phyloP scores from a whole-genome alignment of 2,329 filamentous ascomycete genomes.

The Xylariaceae sp. region DNA sequence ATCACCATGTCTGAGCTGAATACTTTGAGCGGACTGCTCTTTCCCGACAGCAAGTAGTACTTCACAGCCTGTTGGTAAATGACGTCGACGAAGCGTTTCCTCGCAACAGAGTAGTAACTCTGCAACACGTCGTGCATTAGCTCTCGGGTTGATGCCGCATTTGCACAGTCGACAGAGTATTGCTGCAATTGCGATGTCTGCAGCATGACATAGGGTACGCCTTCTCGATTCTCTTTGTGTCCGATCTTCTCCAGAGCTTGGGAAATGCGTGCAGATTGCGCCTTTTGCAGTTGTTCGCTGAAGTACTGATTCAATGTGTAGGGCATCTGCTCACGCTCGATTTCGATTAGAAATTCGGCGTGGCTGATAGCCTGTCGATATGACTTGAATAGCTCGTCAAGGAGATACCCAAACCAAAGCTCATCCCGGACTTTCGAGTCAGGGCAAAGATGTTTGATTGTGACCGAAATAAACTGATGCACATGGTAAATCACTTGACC shows the following conservation, averaged over 20 bases:
- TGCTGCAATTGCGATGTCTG: conserved; percentile 16
- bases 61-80: conserved; percentile 46
- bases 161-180: conserved; percentile 21
- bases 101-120: conserved; percentile 49
- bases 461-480: conserved; percentile 41
- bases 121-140: conserved; percentile 48
- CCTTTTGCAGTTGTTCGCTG: conserved; percentile 31
- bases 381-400: conserved; percentile 37
- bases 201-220: conserved; percentile 18
- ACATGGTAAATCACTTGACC: conserved; percentile 39
- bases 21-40: conserved; percentile 39
- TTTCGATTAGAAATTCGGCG: conserved; percentile 42
- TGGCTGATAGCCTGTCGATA: conserved; percentile 45
- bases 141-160: conserved; percentile 31
- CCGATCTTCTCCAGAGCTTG: conserved; percentile 10
- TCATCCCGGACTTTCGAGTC: conserved; percentile 38
- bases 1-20: conserved; percentile 44
- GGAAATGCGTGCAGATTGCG: conserved; percentile 22
- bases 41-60: conserved; percentile 41
- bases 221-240: conserved; percentile 15
- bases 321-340: conserved; percentile 43
- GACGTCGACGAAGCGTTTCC: conserved; percentile 49
- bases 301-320: conserved; percentile 51
- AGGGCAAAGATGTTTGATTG: conserved; percentile 38
- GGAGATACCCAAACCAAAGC: conserved; percentile 36